A percentile compares a stretch with the other conserved stretches of the same genome.
Evolutionary conservation across 768 basidiomycete species (phyloP).

Genomic region (Lentinula sp.): DNA sequence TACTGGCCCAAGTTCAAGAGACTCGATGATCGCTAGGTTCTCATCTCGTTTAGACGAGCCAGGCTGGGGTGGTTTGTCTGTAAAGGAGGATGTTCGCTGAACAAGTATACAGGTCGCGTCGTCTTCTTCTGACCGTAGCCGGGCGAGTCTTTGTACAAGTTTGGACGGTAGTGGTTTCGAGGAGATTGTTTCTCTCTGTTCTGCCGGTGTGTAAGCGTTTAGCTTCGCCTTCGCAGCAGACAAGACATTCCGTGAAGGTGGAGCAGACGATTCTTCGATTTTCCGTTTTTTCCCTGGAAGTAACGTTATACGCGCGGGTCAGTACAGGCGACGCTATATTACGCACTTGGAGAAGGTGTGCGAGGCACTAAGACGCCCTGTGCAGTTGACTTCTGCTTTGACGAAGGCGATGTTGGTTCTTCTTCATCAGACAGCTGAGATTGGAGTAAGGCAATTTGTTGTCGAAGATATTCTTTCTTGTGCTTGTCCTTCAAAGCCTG

Average conservation of each 20-base stretch:
- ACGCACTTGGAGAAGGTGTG: conserved; percentile 57
- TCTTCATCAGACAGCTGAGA: conserved; percentile 42
- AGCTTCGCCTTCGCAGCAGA: background rate
- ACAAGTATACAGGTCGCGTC: conserved; percentile 9
- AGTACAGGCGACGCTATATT: background rate
- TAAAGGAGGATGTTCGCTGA: conserved; percentile 26
- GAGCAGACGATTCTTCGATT: conserved; percentile 19
- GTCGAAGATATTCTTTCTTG: conserved; percentile 42
- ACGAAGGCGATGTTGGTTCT: conserved; percentile 24
- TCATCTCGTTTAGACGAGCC: conserved; percentile 43
- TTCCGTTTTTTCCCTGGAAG: conserved; percentile 41
- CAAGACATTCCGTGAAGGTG: conserved; percentile 4
- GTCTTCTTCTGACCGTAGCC: conserved; percentile 17
- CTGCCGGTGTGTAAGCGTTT: background rate
- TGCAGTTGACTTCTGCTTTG: conserved; percentile 41
- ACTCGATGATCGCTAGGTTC: conserved; percentile 64
- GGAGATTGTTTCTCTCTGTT: conserved; percentile 7
- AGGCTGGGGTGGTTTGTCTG: conserved; percentile 23
- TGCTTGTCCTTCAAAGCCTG: conserved; percentile 29
- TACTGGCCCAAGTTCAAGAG: conserved; percentile 70
- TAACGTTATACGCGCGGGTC: background rate
- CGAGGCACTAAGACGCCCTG: conserved; percentile 34
- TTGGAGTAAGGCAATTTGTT: conserved; percentile 51
- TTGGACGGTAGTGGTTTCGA: conserved; percentile 42
- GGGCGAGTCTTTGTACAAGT: conserved; percentile 45